Evolutionary conservation across 352 stramenopile species (phyloP).

Genomic region (Globisporangium spinosum): DNA sequence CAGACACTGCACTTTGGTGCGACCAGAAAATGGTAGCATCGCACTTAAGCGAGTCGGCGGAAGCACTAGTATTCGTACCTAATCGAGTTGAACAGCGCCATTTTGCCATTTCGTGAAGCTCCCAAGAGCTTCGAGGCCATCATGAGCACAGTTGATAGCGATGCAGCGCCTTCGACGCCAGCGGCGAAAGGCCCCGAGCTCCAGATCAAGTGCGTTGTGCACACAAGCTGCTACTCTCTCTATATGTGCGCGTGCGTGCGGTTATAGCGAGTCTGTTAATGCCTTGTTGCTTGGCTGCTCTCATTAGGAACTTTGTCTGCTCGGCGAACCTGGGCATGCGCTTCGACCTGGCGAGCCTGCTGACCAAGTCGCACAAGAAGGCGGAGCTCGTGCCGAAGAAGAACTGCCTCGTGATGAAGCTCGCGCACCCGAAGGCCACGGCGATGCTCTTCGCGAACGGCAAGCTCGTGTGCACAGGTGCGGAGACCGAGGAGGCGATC

Average conservation of each 20-base stretch:
- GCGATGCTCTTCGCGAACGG: constrained; percentile 85
- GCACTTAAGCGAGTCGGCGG: neutral
- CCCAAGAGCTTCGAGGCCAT: neutral
- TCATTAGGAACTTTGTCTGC: constrained; percentile 66
- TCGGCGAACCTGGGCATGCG: constrained; percentile 80
- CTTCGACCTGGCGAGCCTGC: constrained; percentile 66
- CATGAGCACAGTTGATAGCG: constrained; percentile 10
- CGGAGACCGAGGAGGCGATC: constrained; percentile 67
- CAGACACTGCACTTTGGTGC: constrained; percentile 29
- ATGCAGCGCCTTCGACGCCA: constrained; percentile 12
- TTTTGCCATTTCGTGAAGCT: neutral
- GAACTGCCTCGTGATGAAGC: constrained; percentile 85
- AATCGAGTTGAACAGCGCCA: neutral
- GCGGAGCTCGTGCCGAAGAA: constrained; percentile 83
- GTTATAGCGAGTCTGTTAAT: neutral
- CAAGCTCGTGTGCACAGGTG: constrained; percentile 80
- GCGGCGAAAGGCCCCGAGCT: constrained; percentile 26
- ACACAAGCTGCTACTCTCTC: neutral
- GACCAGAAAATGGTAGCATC: constrained; percentile 1
- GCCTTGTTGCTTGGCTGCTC: neutral
- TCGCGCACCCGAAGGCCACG: constrained; percentile 57
- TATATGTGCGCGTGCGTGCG: neutral
- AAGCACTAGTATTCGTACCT: neutral
- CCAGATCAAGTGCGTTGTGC: constrained; percentile 58
- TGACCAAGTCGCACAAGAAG: constrained; percentile 69